Base-by-base conservation (phyloP, 2,329 filamentous ascomycete species). In the Fusarium udum region DNA sequence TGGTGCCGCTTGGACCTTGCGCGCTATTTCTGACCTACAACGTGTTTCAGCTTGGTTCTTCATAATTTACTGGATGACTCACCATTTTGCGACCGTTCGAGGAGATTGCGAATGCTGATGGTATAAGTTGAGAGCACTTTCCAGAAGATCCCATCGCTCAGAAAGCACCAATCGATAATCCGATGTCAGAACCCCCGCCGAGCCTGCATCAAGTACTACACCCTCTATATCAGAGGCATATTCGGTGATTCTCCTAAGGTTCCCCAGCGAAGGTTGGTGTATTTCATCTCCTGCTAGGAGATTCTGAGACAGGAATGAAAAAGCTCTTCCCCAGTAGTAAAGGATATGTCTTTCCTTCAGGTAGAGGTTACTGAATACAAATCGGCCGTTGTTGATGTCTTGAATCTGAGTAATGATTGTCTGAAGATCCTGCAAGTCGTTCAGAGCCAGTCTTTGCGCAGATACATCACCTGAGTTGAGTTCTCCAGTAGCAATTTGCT, bases 1-100 rank as follows among this genome's bases (percentile, higher is more conserved):
- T 4, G 5, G 3, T 3, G 2, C 1, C 7, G 3, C 51, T 39
- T 39, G 51, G 7, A 31, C 1, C 7, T n/a, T 37, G 6, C 36
- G 32, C 4, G 36, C 36, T 16, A 55, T 22, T 7, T 55, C 24
- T 2, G 36, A 7, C 51, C 51, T 28, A 0, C 1, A 39, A 0
- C 1, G n/a, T 53, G 2, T 9, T 28, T 55, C 2, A 39, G 51
- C 7, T 31, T 7, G 0, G 10, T 18, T 28, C 3, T 4, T 28
- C 0, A 1, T 20, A 15, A 1, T 1, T 3, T 1, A 16, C 7
- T n/a, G 2, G 5, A 3, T 8, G 13, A n/a, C 13, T n/a, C 6
- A 55, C 24, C 36, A 55, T 55, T 12, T 55, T n/a, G 7, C 0
- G n/a, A 39, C 20, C 0, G 18, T n/a, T 16, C 15, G 51, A n/a